Conservation (phyloP, 2,329 filamentous ascomycete genomes). For the Alternaria gansuensis region DNA sequence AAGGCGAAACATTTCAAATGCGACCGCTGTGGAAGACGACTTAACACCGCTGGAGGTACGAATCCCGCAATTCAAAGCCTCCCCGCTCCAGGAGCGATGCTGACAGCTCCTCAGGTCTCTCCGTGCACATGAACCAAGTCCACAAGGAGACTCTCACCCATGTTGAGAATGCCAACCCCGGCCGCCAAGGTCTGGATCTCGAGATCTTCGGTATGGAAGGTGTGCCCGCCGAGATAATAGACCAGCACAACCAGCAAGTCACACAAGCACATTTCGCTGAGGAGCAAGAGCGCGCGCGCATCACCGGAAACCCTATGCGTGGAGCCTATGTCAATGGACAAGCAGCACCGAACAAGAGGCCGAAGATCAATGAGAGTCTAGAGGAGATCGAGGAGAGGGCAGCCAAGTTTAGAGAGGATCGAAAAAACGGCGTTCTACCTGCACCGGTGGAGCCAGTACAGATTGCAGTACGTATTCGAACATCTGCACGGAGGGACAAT, state of each 20-base stretch:
- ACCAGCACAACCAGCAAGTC: slow-evolving; percentile 86
- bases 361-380: slow-evolving; percentile 73
- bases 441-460: slow-evolving; percentile 48
- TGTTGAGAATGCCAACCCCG: slow-evolving; percentile 91
- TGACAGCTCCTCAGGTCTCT: slow-evolving; percentile 70
- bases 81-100: slow-evolving; percentile 3
- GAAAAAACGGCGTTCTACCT: slow-evolving; percentile 54
- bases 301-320: slow-evolving; percentile 83
- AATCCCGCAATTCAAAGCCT: slow-evolving; percentile 11
- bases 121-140: slow-evolving; percentile 97
- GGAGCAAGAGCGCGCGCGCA: slow-evolving; percentile 80
- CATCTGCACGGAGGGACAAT: neutral
- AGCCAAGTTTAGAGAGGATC: slow-evolving; percentile 59
- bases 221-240: slow-evolving; percentile 83
- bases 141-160: slow-evolving; percentile 90
- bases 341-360: slow-evolving; percentile 62
- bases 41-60: slow-evolving; percentile 94
- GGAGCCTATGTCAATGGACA: slow-evolving; percentile 53
- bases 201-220: slow-evolving; percentile 99
- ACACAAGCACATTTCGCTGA: slow-evolving; percentile 84
- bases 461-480: slow-evolving; percentile 23
- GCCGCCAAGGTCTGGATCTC: slow-evolving; percentile 83
- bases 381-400: slow-evolving; percentile 83
- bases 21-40: slow-evolving; percentile 82
- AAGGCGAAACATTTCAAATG: slow-evolving; percentile 99